A percentile compares a stretch with the other conserved stretches of the same genome.
These are phyloP conservation scores for Phaffomyces opuntiae DNA, from an alignment of 805 yeast genomes.

Conservation along the genomic window DNA sequence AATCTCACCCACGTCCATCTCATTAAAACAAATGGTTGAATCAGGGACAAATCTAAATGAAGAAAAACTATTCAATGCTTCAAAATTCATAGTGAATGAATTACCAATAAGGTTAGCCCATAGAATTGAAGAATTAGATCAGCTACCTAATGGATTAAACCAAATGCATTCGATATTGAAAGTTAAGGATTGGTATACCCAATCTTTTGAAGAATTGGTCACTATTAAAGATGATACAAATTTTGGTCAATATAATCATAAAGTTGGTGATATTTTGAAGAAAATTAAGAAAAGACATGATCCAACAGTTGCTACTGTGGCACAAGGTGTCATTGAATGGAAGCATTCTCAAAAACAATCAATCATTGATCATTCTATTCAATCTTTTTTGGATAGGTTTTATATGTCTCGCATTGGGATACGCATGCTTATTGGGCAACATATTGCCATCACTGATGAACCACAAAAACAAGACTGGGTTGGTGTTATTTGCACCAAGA, in stretches of 20 bases:
- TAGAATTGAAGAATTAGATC: constrained; percentile 76
- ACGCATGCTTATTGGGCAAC: constrained; percentile 92
- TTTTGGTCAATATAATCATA: constrained; percentile 62
- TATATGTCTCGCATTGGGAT: constrained; percentile 90
- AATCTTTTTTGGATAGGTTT: constrained; percentile 75
- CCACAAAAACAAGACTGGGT: constrained; percentile 65
- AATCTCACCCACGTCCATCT: constrained; percentile 77
- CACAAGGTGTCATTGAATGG: constrained; percentile 91
- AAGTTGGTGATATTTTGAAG: constrained; percentile 57
- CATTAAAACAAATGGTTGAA: constrained; percentile 84
- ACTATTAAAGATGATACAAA: constrained; percentile 26
- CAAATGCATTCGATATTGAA: constrained; percentile 68
- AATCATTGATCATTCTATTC: constrained; percentile 65
- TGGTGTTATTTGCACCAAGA: constrained; percentile 81
- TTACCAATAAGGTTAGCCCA: constrained; percentile 82
- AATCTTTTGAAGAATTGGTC: constrained; percentile 80
- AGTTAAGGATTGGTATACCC: constrained; percentile 87
- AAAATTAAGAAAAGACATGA: constrained; percentile 81
- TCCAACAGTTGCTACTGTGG: constrained; percentile 88
- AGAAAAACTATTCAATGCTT: constrained; percentile 74
- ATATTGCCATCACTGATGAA: constrained; percentile 71
- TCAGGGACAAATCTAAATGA: constrained; percentile 76
- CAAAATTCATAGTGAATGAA: constrained; percentile 79
- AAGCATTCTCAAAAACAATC: constrained; percentile 42
- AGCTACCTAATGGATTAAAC: constrained; percentile 67